Evolutionary conservation across 495 filamentous ascomycete genomes (phyloP), one percentile per base, ranked within the genome.

Genomic region (Staphylotrichum tortipilum): DNA sequence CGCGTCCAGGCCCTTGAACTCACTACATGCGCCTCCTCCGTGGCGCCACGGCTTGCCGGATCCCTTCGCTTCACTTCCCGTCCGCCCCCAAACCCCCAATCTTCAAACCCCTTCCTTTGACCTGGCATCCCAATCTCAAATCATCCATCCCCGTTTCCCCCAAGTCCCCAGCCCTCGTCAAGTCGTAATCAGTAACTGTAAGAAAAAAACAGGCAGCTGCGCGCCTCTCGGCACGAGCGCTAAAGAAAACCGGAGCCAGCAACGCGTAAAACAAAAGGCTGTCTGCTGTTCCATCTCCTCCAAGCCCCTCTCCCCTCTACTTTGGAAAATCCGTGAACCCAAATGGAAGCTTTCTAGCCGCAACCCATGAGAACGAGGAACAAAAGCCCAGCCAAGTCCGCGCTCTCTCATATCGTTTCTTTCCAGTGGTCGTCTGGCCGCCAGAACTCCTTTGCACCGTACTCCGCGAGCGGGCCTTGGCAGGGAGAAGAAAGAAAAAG

Each of bases 131-230:
- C 43, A 52, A 21, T 40, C 43, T 52, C 50, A 36, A 24, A 15
- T 34, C 36, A 42, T 41, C 30, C 49, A 50, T 42, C 45, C 28
- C 3, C 44, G 39, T 42, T 33, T 46, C 10, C 42, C 14, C 21
- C 34, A 19, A 29, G 39, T 7, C 26, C 53, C 35, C 49, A 14
- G 38, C 38, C 33, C 49, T 65, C 62, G 52, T 65, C 42, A 62
- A 56, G 49, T 65, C 62, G 40, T 65, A 42, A 62, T 50, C 37
- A 31, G 48, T 40, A 56, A 36, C 14, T 17, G 23, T 30, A 31
- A 21, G 42, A 55, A 53, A 55, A 53, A 59, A 10, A 47, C 48
- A 50, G 43, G 33, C 33, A 23, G 43, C 39, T 38, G 33, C 52
- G n/a, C 19, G 12, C 51, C 52, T 17, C 34, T 54, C 26, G 44